Conservation (phyloP, 208 protist species). For the Trypanosoma avium region DNA sequence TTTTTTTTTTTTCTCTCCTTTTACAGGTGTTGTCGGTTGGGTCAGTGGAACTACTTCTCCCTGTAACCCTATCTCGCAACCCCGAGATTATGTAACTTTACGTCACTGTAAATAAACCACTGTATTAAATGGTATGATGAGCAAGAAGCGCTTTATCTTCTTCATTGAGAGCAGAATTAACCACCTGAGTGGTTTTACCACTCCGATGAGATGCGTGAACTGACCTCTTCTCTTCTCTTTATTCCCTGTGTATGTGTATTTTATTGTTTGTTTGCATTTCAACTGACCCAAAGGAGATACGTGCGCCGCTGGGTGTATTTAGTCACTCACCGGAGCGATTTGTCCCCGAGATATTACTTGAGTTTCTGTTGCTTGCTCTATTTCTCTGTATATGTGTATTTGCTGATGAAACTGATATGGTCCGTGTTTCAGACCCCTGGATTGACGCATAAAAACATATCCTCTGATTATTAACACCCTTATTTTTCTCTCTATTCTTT, state of each 20-base stretch:
- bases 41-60: slow-evolving; percentile 13
- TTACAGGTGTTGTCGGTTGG: slow-evolving; percentile 31
- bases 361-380: too few species aligned
- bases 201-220: slow-evolving; percentile 13
- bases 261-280: neutral
- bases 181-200: slow-evolving; percentile 16
- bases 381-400: neutral
- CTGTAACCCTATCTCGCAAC: slow-evolving; percentile 33
- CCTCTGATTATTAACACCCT: slow-evolving; percentile 33
- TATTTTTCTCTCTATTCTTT: neutral
- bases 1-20: neutral
- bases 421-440: slow-evolving; percentile 72
- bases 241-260: neutral
- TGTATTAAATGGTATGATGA: slow-evolving; percentile 41
- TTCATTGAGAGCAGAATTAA: slow-evolving; percentile 36
- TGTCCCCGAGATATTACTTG: slow-evolving; percentile 8
- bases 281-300: neutral
- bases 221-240: neutral
- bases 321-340: slow-evolving; percentile 23
- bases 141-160: slow-evolving; percentile 40
- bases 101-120: too few species aligned
- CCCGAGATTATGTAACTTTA: slow-evolving; percentile 15
- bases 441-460: slow-evolving; percentile 74
- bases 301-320: slow-evolving; percentile 14
- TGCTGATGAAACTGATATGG: slow-evolving; percentile 76